Base-by-base conservation (phyloP, 106 monocot genomes). In the Platanthera guangdongensis region DNA sequence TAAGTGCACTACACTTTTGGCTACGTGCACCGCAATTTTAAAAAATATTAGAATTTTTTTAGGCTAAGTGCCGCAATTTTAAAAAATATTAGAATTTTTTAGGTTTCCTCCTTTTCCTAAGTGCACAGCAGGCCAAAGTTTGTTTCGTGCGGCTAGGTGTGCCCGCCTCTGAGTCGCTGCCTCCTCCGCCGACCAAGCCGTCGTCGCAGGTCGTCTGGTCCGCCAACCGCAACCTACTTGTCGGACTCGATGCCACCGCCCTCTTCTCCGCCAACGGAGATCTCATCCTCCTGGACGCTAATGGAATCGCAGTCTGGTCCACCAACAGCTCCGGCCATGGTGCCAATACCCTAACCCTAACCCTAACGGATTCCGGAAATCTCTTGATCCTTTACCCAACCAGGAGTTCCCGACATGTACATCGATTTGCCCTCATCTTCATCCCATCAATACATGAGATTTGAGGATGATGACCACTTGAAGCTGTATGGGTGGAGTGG, bases 401-500 rank as follows among this genome's bases (percentile, higher is more conserved):
- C 2, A 7, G 16, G 57, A 39, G 3, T 3, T 16, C 50, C 60
- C 2, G 48, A 60, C 60, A 28, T 15, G 2, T 1, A 7, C 1
- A 50, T 71, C 13, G 0, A 11, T 62, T 19, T 19, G 19, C 62
- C 62, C n/a, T 19, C 8, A 7, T 11, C 4, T 62, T 54, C 54
- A 7, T 18, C 62, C 62, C 4, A 7, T 68, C 68, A 68, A 14
- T 68, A 50, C 10, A 67, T 77, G 77, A 48, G 77, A 68, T 30
- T 77, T 48, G 77, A 77, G 18, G 1, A 1, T 19, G 64, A 68
- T 12, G 77, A 67, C 3, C 32, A 68, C 22, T 22, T 77, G 48
- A 77, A 67, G 59, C 19, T 77, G 10, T 80, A 84, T 67, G 75
- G 77, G 15, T 80, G 74, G 79, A 1, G 16, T 14, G 4, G 22